Percentiles rank a stretch among this genome's conserved stretches.
phyloP scores from a whole-genome alignment of 768 basidiomycete species.

The Trametes sanguinea region DNA sequence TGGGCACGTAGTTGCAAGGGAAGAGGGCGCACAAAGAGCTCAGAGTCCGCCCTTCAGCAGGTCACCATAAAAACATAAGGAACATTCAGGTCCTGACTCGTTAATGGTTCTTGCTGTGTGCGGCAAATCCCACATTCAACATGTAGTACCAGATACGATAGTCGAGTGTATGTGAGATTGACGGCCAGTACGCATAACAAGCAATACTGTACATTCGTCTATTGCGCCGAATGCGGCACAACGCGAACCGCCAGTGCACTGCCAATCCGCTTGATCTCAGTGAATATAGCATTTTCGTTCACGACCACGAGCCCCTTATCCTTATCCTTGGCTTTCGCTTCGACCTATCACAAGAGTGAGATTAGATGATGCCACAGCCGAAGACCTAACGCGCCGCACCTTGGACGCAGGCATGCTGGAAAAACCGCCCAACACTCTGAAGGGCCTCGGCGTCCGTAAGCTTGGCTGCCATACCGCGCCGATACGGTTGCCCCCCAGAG shows the following conservation, averaged over 20 bases:
- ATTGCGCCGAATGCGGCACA: slow-evolving; percentile 7
- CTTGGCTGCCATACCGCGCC: slow-evolving; percentile 88
- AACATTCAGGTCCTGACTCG: no score
- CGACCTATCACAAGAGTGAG: background rate
- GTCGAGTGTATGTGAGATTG: no score
- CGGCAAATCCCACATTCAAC: no score
- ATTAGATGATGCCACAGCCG: no score
- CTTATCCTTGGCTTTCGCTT: slow-evolving; percentile 34
- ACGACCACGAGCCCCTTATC: slow-evolving; percentile 64
- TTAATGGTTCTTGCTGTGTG: no score
- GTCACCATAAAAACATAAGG: no score
- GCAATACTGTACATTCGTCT: no score
- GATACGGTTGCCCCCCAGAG: slow-evolving; percentile 74
- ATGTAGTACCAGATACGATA: no score
- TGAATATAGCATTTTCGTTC: slow-evolving; percentile 66
- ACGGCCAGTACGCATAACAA: no score
- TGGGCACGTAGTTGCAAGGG: no score
- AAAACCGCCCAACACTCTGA: slow-evolving; percentile 83
- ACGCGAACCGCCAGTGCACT: slow-evolving; percentile 56
- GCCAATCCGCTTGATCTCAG: slow-evolving; percentile 79
- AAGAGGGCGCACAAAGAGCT: no score
- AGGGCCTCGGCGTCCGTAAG: slow-evolving; percentile 59
- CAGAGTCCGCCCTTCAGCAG: no score
- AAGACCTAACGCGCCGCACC: slow-evolving; percentile 23
- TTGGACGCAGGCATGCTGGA: slow-evolving; percentile 58